These are phyloP conservation scores for Boechera stricta DNA, from an alignment of 345 rosid genomes.

Conservation along the genomic window DNA sequence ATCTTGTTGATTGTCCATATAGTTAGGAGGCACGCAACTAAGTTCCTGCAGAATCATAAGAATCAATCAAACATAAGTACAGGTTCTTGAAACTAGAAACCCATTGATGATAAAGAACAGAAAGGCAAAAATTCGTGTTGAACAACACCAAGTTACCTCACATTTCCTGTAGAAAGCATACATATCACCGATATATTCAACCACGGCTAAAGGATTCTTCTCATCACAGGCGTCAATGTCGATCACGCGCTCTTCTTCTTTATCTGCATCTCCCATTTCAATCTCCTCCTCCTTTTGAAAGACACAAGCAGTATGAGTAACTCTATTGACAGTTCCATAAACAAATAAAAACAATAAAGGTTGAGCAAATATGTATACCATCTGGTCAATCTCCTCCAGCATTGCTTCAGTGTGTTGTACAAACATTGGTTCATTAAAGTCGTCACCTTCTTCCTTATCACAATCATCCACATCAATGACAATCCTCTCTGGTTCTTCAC, in stretches of 20 bases:
- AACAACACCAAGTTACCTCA: slow-evolving; percentile 25
- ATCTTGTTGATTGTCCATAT: slow-evolving; percentile 76
- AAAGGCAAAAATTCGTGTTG: neutral
- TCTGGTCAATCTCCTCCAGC: slow-evolving; percentile 77
- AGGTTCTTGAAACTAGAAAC: slow-evolving; percentile 5
- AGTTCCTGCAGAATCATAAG: slow-evolving; percentile 51
- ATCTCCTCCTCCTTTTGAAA: slow-evolving; percentile 57
- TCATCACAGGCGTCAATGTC: slow-evolving; percentile 72
- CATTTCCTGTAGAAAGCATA: slow-evolving; percentile 47
- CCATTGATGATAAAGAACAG: neutral
- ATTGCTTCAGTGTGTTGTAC: slow-evolving; percentile 86
- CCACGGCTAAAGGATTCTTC: slow-evolving; percentile 73
- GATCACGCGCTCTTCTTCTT: slow-evolving; percentile 50
- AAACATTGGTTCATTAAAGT: slow-evolving; percentile 67
- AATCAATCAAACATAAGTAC: slow-evolving; percentile 17
- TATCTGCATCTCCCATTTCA: slow-evolving; percentile 79
- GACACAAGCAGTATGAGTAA: slow-evolving; percentile 22
- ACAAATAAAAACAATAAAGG: slow-evolving; percentile 4
- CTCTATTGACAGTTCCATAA: neutral
- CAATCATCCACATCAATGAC: slow-evolving; percentile 57
- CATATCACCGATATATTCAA: slow-evolving; percentile 78
- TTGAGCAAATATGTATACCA: slow-evolving; percentile 52
- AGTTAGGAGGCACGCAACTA: slow-evolving; percentile 60
- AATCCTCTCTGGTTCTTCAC: slow-evolving; percentile 49
- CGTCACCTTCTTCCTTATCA: slow-evolving; percentile 35